Conservation (phyloP, 495 filamentous ascomycete species). For the Xylaria sp. region DNA sequence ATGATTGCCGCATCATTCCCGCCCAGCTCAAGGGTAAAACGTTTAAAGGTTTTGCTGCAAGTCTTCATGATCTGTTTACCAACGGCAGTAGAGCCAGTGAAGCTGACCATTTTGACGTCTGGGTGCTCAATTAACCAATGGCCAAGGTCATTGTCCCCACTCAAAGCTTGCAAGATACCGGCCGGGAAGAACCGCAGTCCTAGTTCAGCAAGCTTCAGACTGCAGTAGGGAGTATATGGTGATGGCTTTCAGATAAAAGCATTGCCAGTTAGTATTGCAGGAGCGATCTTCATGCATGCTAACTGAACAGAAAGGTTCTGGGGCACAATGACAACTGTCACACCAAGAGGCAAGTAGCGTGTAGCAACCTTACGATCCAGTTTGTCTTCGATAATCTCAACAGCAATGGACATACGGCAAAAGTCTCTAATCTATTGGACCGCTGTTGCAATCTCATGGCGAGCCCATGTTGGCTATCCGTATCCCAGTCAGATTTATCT, state of each 20-base stretch:
- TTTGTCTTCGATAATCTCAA: conserved; percentile 49
- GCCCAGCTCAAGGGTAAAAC: conserved; percentile 63
- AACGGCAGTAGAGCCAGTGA: conserved; percentile 64
- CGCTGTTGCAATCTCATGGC: neutral
- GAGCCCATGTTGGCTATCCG: conserved; percentile 19
- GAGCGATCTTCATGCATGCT: conserved; percentile 52
- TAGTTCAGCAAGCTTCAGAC: conserved; percentile 64
- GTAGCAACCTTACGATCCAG: conserved; percentile 46
- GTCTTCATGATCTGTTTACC: conserved; percentile 63
- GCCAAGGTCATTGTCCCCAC: conserved; percentile 63
- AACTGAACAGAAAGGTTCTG: conserved; percentile 63
- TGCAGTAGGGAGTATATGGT: conserved; percentile 65
- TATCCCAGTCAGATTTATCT: neutral
- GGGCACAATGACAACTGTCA: conserved; percentile 54
- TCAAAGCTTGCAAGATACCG: conserved; percentile 65
- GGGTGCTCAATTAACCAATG: conserved; percentile 59
- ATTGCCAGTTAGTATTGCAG: conserved; percentile 58
- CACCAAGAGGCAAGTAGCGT: conserved; percentile 53
- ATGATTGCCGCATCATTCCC: conserved; percentile 69
- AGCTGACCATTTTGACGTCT: conserved; percentile 63
- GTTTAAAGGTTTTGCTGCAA: conserved; percentile 60
- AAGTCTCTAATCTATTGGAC: conserved; percentile 13
- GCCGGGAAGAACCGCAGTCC: conserved; percentile 61
- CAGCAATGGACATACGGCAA: neutral
- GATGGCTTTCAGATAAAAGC: conserved; percentile 62